These are phyloP conservation scores for Microcyclospora tardicrescens DNA, from an alignment of 2,329 filamentous ascomycete species.

Conservation along the genomic window DNA sequence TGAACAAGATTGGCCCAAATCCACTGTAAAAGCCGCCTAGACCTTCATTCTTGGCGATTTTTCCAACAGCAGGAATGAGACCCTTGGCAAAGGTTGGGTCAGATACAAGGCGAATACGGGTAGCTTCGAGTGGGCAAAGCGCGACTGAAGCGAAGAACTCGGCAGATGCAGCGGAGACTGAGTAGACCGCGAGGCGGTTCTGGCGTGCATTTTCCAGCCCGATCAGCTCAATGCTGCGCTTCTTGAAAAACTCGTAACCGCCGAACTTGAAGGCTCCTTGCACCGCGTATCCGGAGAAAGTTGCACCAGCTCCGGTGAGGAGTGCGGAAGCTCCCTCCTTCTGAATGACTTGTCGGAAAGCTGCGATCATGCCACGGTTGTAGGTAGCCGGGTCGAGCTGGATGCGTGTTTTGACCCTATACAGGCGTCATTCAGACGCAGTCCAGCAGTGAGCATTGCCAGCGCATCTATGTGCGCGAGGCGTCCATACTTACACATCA, in stretches of 20 bases:
- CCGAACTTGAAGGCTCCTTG: constrained; percentile 85
- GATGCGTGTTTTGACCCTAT: constrained; percentile 69
- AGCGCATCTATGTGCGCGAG: background rate
- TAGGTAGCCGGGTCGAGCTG: constrained; percentile 78
- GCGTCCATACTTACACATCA: constrained; percentile 71
- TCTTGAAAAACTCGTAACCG: constrained; percentile 89
- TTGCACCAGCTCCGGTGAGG: constrained; percentile 69
- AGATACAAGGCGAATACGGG: constrained; percentile 84
- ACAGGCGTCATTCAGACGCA: background rate
- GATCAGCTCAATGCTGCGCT: constrained; percentile 65
- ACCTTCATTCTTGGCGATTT: constrained; percentile 75
- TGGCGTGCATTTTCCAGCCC: constrained; percentile 60
- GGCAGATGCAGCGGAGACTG: constrained; percentile 45
- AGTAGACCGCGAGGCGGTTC: constrained; percentile 65
- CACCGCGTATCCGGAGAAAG: constrained; percentile 76
- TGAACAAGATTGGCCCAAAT: constrained; percentile 72
- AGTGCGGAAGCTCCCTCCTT: constrained; percentile 73
- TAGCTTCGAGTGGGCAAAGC: constrained; percentile 83
- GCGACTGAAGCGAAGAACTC: constrained; percentile 58
- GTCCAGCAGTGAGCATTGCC: background rate
- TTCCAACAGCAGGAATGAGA: constrained; percentile 63
- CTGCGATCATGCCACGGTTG: constrained; percentile 71
- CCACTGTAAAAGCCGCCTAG: constrained; percentile 79
- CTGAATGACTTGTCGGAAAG: constrained; percentile 68
- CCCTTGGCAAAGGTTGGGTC: constrained; percentile 75